Percentiles rank a stretch among this genome's conserved stretches.
Evolutionary conservation across 305 asterid species (phyloP).

Genomic region (Plantago coronopus): DNA sequence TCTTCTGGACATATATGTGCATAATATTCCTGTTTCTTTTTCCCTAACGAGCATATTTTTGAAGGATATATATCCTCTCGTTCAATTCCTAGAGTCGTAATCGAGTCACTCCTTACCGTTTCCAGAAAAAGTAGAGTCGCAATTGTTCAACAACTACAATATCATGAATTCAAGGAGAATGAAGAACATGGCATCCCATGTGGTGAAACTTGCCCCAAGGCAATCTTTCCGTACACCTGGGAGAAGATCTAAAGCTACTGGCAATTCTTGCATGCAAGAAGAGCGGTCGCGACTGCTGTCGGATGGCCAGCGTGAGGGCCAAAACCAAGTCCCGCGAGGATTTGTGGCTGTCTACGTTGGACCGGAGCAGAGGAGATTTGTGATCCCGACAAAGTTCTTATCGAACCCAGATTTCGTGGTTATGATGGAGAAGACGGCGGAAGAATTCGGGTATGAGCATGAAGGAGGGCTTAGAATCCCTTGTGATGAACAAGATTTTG

Average conservation of each 20-base stretch:
- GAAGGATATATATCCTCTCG: neutral
- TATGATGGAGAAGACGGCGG: constrained; percentile 18
- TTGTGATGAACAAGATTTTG: constrained; percentile 26
- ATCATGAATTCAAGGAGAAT: constrained; percentile 7
- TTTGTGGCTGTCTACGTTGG: constrained; percentile 26
- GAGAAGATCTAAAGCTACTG: constrained; percentile 1
- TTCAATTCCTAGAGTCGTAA: neutral
- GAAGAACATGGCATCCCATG: constrained; percentile 9
- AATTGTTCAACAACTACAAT: too few relatives aligned
- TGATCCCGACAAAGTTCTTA: constrained; percentile 18
- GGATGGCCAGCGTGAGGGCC: neutral
- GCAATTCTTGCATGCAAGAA: neutral
- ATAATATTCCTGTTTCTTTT: neutral
- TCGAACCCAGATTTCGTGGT: constrained; percentile 20
- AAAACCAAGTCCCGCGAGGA: constrained; percentile 18
- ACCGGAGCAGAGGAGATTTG: constrained; percentile 16
- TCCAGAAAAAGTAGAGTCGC: too few relatives aligned
- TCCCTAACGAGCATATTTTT: neutral
- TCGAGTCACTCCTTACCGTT: too few relatives aligned
- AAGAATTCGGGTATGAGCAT: constrained; percentile 27
- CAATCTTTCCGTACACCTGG: neutral
- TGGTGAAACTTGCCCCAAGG: constrained; percentile 10
- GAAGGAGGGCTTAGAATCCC: constrained; percentile 26
- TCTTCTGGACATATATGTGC: too few relatives aligned
- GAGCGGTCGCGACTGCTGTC: constrained; percentile 5